phyloP scores from a whole-genome alignment of 2,329 filamentous ascomycete species.

The Lasiodiplodia citricola region DNA sequence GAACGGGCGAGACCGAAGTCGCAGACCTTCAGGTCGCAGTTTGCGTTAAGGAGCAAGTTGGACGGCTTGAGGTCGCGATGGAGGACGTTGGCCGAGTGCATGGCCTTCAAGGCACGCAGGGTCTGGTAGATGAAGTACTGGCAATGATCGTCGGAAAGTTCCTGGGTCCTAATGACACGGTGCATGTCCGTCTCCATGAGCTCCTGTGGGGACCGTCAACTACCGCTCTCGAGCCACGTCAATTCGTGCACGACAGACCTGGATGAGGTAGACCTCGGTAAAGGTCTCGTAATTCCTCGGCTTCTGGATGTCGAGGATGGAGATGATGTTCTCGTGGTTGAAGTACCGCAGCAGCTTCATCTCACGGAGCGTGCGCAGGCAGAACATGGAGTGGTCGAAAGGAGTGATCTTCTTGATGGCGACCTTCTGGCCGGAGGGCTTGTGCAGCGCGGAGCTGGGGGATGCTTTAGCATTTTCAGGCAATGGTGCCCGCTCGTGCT shows the following conservation, averaged over 20 bases:
- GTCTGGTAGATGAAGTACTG: conserved; percentile 99
- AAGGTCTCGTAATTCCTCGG: conserved; percentile 95
- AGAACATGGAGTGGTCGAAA: conserved; percentile 99
- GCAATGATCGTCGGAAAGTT: conserved; percentile 98
- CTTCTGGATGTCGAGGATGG: conserved; percentile 98
- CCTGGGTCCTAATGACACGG: conserved; percentile 96
- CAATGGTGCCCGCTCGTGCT: not conserved
- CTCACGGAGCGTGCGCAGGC: conserved; percentile 91
- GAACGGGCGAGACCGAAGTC: conserved; percentile 97
- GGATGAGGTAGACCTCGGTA: conserved; percentile 97
- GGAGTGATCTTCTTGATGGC: conserved; percentile 99
- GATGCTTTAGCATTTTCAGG: conserved; percentile 32
- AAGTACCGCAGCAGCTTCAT: conserved; percentile 99
- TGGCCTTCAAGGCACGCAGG: conserved; percentile 93
- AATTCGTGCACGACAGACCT: conserved; percentile 60
- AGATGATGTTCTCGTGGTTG: conserved; percentile 99
- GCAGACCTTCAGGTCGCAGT: conserved; percentile 98
- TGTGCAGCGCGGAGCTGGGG: conserved; percentile 89
- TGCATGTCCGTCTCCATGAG: conserved; percentile 99
- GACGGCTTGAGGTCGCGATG: conserved; percentile 98
- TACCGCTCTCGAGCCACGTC: not conserved
- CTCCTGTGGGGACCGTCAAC: conserved; percentile 63
- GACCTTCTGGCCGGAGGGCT: conserved; percentile 96
- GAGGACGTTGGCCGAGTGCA: conserved; percentile 98
- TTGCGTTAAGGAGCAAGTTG: conserved; percentile 94